Evolutionary conservation across 306 rosid genomes (phyloP).

Genomic region (Begonia masoniana): DNA sequence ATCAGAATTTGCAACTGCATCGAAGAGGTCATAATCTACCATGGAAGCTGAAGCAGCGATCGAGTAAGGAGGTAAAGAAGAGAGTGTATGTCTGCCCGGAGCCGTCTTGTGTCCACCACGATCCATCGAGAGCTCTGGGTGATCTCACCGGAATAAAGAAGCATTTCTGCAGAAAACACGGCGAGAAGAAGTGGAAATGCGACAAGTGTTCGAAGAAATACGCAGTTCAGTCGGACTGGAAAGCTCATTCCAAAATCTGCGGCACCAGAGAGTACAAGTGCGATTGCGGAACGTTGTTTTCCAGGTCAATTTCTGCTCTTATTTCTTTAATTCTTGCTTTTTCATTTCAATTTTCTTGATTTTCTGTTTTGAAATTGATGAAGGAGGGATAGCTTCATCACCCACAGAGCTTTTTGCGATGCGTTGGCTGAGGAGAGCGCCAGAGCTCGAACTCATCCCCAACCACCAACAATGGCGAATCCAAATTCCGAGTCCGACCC

Average conservation of each 20-base stretch:
- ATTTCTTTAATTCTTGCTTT: too few species aligned
- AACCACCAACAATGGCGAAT: not conserved
- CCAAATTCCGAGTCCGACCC: constrained; percentile 9
- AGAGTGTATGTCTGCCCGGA: constrained; percentile 59
- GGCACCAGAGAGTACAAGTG: constrained; percentile 90
- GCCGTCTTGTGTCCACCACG: constrained; percentile 40
- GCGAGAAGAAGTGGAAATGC: constrained; percentile 73
- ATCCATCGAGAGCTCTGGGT: constrained; percentile 47
- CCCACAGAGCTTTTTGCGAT: constrained; percentile 93
- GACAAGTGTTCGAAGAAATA: constrained; percentile 86
- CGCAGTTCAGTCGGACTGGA: constrained; percentile 97
- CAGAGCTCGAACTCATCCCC: constrained; percentile 10
- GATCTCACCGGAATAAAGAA: constrained; percentile 58
- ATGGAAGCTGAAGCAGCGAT: constrained; percentile 51
- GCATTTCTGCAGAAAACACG: constrained; percentile 56
- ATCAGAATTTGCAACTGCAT: constrained; percentile 57
- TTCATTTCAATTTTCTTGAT: not conserved
- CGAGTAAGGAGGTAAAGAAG: constrained; percentile 41
- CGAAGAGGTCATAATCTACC: constrained; percentile 57
- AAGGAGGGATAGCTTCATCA: constrained; percentile 92
- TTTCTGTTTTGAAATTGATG: constrained; percentile 7
- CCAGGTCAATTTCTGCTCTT: constrained; percentile 25
- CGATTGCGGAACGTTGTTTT: constrained; percentile 78
- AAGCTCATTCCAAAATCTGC: constrained; percentile 84
- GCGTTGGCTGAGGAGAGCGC: constrained; percentile 75